These are phyloP conservation scores for Plenodomus tracheiphilus DNA, from an alignment of 2,329 filamentous ascomycete species.

Conservation along the genomic window DNA sequence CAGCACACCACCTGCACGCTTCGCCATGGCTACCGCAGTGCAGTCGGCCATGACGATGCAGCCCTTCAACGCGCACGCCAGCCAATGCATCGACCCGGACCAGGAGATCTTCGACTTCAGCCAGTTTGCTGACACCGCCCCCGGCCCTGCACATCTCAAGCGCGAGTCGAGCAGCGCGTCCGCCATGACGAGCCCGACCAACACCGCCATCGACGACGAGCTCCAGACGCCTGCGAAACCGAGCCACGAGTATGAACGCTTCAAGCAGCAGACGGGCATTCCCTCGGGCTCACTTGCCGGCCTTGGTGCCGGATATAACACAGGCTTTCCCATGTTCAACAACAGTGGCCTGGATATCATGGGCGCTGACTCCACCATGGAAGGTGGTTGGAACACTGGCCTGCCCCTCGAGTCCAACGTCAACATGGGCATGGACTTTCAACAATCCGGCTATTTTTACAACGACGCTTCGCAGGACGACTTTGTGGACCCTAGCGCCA, in stretches of 20 bases:
- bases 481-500: conserved; percentile 74
- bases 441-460: conserved; percentile 66
- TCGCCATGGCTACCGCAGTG: conserved; percentile 42
- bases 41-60: conserved; percentile 43
- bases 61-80: conserved; percentile 34
- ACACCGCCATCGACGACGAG: conserved; percentile 53
- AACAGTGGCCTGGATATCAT: conserved; percentile 71
- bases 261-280: conserved; percentile 93
- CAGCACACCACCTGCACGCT: conserved; percentile 14
- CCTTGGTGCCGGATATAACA: conserved; percentile 62
- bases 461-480: conserved; percentile 48
- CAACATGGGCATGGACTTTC: conserved; percentile 68
- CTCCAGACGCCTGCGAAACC: conserved; percentile 72
- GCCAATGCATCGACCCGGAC: conserved; percentile 47
- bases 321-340: conserved; percentile 53
- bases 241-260: conserved; percentile 92
- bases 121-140: conserved; percentile 62
- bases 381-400: conserved; percentile 59
- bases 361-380: conserved; percentile 55
- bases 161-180: conserved; percentile 58
- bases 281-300: conserved; percentile 82
- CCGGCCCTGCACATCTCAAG: conserved; percentile 48
- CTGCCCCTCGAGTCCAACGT: conserved; percentile 59
- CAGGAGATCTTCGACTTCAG: conserved; percentile 59
- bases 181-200: conserved; percentile 59